Base-by-base conservation (phyloP, 2,329 filamentous ascomycete genomes). In the Xylariaceae sp. region DNA sequence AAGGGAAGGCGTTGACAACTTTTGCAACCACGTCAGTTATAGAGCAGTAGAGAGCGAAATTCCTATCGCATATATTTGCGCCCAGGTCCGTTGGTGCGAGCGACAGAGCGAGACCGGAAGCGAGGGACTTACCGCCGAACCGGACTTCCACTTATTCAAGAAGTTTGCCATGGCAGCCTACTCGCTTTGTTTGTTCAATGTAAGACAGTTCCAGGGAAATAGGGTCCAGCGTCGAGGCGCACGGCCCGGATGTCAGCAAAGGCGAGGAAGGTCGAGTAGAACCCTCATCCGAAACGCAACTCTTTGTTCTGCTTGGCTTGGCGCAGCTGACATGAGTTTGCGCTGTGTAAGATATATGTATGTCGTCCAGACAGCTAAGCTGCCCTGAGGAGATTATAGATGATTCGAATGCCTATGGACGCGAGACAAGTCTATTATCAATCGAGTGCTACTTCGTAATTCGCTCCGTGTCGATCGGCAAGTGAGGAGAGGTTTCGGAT, bases 131-230 rank as follows among this genome's bases (percentile, higher is more conserved):
- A 84, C 81, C 67, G 74, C 74, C 68, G 76, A 72, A 62, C 75
- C 73, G 63, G 73, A 72, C 71, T 82, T 83, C 66, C 83, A 76
- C 69, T 81, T 84, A 63, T 75, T 80, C 59, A 84, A 77, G 63
- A 85, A 79, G 59, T 78, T 75, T 59, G 80, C 74, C 80, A 84
- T 84, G 61, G 55, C 65, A 59, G 57, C 35, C 50, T 41, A 46
- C 30, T 46, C 26, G 27, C 29, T 29, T 7, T 51, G 40, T 43
- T 44, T 7, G 47, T 8, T 47, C 40, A 42, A 27, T 12, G 42
- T 50, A 44, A 55, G 42, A 39, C 30, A 43, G 50, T 31, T 42
- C 37, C 34, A 32, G 29, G 46, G 50, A 47, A 51, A 53, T 47
- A 51, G 57, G 53, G 53, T 60, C 61, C 62, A 62, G 64, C 63